Conservation (phyloP, 768 basidiomycete species). For the Kondoa malvinella region DNA sequence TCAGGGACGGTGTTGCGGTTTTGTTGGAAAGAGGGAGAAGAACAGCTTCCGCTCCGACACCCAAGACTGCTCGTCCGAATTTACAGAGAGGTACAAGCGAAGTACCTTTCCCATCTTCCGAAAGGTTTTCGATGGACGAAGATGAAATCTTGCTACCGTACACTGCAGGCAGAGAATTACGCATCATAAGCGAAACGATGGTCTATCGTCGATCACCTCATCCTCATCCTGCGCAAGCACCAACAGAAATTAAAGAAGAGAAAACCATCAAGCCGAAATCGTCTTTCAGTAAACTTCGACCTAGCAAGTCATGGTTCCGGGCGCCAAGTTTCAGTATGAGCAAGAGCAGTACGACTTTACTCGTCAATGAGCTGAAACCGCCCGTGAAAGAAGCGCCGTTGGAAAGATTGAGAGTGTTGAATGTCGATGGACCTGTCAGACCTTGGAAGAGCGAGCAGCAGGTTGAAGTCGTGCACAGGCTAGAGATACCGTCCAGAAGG, state of each 20-base stretch:
- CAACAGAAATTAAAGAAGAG: not conserved
- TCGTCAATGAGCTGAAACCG: not conserved
- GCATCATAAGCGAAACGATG: slow-evolving; percentile 3
- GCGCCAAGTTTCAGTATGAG: not conserved
- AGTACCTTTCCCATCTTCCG: not conserved
- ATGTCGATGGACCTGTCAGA: not conserved
- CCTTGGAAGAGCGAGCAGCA: not conserved
- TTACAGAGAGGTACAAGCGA: not conserved
- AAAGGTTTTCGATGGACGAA: not conserved
- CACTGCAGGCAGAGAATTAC: not conserved
- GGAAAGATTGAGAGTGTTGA: not conserved
- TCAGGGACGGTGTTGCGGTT: not conserved
- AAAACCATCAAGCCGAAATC: not conserved
- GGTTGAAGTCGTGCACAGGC: not conserved
- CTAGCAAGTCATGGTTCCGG: not conserved
- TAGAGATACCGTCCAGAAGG: no score
- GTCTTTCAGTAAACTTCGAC: not conserved
- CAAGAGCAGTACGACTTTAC: not conserved
- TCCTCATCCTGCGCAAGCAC: not conserved
- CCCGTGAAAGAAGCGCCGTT: not conserved
- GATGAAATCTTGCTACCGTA: slow-evolving; percentile 3
- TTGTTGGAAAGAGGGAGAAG: not conserved
- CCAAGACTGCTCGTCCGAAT: not conserved
- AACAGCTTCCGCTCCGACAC: not conserved
- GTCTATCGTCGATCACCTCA: slow-evolving; percentile 5